phyloP scores from a whole-genome alignment of 73 alveolate genomes.

The Tetrahymena malaccensis region DNA sequence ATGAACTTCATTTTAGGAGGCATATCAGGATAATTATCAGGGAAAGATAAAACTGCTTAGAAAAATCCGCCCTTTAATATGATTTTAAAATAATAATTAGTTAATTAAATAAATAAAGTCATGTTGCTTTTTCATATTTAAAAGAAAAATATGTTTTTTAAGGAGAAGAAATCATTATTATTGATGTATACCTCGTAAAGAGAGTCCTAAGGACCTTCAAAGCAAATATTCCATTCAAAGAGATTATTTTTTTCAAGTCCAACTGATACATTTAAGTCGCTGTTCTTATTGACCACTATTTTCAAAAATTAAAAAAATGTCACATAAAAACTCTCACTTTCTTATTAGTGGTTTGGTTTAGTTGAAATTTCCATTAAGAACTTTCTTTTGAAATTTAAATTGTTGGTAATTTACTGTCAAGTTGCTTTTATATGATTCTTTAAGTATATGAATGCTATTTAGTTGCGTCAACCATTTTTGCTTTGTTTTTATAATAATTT shows the following conservation, averaged over 20 bases:
- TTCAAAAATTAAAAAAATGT: background rate
- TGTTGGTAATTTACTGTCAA: background rate
- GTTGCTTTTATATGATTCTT: background rate
- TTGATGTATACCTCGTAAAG: slow-evolving; percentile 51
- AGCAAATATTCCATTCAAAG: slow-evolving; percentile 72
- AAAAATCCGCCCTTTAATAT: slow-evolving; percentile 68
- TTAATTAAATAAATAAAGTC: background rate
- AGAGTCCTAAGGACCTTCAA: slow-evolving; percentile 89
- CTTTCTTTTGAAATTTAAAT: background rate
- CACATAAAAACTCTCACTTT: no score
- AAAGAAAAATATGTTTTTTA: background rate
- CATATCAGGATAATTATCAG: slow-evolving; percentile 85
- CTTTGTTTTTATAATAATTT: background rate
- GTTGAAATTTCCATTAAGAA: background rate
- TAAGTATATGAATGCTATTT: background rate
- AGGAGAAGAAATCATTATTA: background rate
- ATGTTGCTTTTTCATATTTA: background rate
- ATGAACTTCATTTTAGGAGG: slow-evolving; percentile 87
- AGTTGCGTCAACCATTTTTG: background rate
- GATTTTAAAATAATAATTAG: background rate
- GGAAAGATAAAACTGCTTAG: slow-evolving; percentile 68
- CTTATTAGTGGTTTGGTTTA: background rate
- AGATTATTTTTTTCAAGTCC: slow-evolving; percentile 75
- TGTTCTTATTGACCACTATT: background rate
- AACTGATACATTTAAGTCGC: slow-evolving; percentile 50